Evolutionary conservation across 306 rosid genomes (phyloP).

Genomic region (Hippophae tibetana): DNA sequence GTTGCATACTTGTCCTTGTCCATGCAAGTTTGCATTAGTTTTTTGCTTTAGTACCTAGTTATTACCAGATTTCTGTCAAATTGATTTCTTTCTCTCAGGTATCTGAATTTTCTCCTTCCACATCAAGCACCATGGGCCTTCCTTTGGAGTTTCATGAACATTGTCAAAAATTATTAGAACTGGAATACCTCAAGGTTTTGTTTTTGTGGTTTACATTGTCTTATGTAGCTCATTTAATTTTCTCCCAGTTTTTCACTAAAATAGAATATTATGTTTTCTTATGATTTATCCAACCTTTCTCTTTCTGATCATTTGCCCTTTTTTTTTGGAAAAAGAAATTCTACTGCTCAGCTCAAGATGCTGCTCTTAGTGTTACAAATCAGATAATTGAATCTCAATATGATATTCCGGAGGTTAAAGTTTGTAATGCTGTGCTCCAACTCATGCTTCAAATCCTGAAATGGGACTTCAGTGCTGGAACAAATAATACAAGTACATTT

Average conservation of each 20-base stretch:
- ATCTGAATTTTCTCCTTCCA: slow-evolving; percentile 91
- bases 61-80: slow-evolving; percentile 14
- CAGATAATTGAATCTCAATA: slow-evolving; percentile 60
- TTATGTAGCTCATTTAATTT: not conserved
- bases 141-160: slow-evolving; percentile 96
- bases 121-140: slow-evolving; percentile 95
- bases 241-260: slow-evolving; percentile 1
- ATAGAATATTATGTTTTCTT: slow-evolving; percentile 13
- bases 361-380: slow-evolving; percentile 73
- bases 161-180: slow-evolving; percentile 75
- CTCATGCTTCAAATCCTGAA: slow-evolving; percentile 94
- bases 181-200: slow-evolving; percentile 63
- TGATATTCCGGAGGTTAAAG: slow-evolving; percentile 74
- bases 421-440: slow-evolving; percentile 65
- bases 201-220: slow-evolving; percentile 6
- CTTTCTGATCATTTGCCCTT: slow-evolving; percentile 1
- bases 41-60: slow-evolving; percentile 18
- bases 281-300: slow-evolving; percentile 4
- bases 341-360: slow-evolving; percentile 81
- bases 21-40: slow-evolving; percentile 11
- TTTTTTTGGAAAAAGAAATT: slow-evolving; percentile 37
- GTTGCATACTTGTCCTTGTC: not conserved
- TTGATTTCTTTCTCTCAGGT: slow-evolving; percentile 36
- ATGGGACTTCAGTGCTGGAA: slow-evolving; percentile 70
- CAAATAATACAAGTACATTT: slow-evolving; percentile 40